phyloP scores from a whole-genome alignment of 139 green algal species.

The Tetradesmus obliquus region DNA sequence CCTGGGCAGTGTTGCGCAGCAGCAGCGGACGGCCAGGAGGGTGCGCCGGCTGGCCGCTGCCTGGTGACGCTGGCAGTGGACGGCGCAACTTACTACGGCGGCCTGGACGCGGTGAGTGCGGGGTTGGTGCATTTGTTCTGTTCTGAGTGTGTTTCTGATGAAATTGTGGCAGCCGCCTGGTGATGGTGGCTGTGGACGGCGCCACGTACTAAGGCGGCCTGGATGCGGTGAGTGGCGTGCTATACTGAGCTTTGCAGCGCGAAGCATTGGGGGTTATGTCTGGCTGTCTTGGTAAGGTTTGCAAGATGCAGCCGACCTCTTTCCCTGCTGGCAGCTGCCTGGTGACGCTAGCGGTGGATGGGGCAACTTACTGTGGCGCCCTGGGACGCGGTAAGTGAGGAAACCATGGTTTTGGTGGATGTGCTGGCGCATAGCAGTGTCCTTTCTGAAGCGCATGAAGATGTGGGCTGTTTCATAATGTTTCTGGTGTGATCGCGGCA shows the following conservation, averaged over 20 bases:
- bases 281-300: background rate
- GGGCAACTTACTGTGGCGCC: too few species aligned
- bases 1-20: constrained; percentile 77
- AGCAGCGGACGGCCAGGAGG: background rate
- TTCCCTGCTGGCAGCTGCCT: too few species aligned
- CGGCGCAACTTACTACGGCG: constrained; percentile 62
- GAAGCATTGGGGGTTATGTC: too few species aligned
- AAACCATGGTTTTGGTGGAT: too few species aligned
- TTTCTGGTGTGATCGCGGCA: background rate
- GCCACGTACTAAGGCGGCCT: background rate
- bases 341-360: too few species aligned
- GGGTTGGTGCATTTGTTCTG: too few species aligned
- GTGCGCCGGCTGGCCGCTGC: background rate
- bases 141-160: background rate
- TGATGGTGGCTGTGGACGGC: background rate
- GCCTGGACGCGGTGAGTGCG: constrained; percentile 60
- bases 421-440: too few species aligned
- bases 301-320: background rate
- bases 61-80: constrained; percentile 49
- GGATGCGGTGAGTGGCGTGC: constrained; percentile 53
- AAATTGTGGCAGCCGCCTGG: background rate
- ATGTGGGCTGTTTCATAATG: too few species aligned
- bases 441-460: too few species aligned
- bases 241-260: background rate
- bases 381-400: too few species aligned